Conservation (phyloP, 768 basidiomycete genomes). For the Mrakia frigida region DNA sequence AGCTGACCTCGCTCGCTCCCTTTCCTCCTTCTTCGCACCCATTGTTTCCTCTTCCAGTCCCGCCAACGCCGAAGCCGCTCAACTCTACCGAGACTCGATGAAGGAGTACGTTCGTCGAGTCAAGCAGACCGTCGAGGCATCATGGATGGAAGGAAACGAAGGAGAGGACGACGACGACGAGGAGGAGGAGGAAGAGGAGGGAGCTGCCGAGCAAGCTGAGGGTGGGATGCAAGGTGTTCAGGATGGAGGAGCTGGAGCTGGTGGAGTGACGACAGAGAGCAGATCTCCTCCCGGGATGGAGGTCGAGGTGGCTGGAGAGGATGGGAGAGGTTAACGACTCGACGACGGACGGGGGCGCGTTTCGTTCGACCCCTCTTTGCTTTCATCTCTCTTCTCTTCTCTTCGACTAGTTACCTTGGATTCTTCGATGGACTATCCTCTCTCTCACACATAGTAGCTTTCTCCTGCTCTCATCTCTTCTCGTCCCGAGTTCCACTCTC, state of each 20-base stretch:
- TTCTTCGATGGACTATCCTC: not conserved
- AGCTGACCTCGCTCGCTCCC: not conserved
- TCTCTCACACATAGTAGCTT: too few species aligned
- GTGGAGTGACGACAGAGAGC: not conserved
- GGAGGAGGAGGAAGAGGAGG: conserved; percentile 23
- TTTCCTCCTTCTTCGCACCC: too few species aligned
- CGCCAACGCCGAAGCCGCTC: conserved; percentile 96
- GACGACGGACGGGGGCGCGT: too few species aligned
- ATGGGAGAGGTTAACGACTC: conserved; percentile 9
- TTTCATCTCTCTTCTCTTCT: not conserved
- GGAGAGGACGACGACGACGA: conserved; percentile 23
- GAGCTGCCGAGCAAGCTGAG: not conserved
- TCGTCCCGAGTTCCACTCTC: not conserved
- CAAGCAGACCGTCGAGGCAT: conserved; percentile 47
- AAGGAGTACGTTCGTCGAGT: conserved; percentile 95
- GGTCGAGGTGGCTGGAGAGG: conserved; percentile 7
- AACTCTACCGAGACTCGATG: conserved; percentile 94
- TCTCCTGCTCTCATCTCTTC: not conserved
- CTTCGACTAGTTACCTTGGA: not conserved
- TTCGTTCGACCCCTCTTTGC: not conserved
- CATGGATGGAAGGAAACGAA: conserved; percentile 29
- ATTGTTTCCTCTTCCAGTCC: conserved; percentile 54
- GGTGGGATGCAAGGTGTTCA: conserved; percentile 2
- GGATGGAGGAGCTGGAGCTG: not conserved
- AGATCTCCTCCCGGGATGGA: not conserved